A percentile compares a stretch with the other conserved stretches of the same genome.
phyloP scores from a whole-genome alignment of 1,284 basidiomycete genomes.

The Rhodotorula sp. region DNA sequence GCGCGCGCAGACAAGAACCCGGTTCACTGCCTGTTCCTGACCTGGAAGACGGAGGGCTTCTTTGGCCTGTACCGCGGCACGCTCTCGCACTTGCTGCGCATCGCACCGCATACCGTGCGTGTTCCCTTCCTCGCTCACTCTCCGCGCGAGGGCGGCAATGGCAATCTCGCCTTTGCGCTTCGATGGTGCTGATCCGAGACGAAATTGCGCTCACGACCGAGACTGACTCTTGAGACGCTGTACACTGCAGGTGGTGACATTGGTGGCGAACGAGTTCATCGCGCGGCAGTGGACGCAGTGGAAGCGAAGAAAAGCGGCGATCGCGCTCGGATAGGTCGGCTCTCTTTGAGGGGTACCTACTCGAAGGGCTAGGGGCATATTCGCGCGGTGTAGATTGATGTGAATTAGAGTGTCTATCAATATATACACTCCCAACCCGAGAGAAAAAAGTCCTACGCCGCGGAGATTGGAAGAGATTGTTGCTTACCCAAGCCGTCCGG shows the following conservation, averaged over 20 bases:
- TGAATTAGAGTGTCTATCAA: no score
- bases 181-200: no score
- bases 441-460: no score
- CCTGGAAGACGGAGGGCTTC: constrained; percentile 83
- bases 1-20: constrained; percentile 59
- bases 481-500: not conserved
- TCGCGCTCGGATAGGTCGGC: not conserved
- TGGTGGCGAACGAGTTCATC: constrained; percentile 44
- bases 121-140: no score
- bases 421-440: no score
- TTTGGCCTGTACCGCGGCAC: constrained; percentile 92
- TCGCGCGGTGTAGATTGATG: no score
- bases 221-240: not conserved
- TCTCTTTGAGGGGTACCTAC: no score
- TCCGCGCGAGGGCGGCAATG: no score
- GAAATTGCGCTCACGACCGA: no score
- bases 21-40: constrained; percentile 95
- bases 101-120: constrained; percentile 75
- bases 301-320: constrained; percentile 12
- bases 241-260: constrained; percentile 39
- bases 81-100: constrained; percentile 85
- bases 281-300: constrained; percentile 33
- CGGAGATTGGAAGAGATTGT: no score
- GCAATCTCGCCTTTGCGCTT: not conserved
- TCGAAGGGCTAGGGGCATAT: no score